Evolutionary conservation across 2,329 filamentous ascomycete genomes (phyloP).

Genomic region (Aspergillus cejpii): DNA sequence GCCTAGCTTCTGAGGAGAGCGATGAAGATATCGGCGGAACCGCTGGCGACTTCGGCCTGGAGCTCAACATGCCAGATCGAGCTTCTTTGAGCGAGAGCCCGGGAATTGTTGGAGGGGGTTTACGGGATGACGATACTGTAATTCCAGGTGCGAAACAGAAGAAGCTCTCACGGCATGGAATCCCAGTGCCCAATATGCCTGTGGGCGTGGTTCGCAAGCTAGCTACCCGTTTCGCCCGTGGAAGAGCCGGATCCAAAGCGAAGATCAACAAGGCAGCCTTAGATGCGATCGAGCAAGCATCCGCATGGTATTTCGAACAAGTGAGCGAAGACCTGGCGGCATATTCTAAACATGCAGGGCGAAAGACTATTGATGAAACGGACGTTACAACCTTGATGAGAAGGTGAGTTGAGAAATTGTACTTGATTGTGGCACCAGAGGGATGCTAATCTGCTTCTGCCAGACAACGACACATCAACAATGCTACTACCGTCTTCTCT

Average conservation of each 20-base stretch:
- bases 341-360: constrained; percentile 73
- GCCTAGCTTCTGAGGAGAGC: constrained; percentile 22
- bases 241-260: constrained; percentile 57
- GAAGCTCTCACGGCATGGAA: constrained; percentile 62
- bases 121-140: constrained; percentile 27
- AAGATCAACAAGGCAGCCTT: constrained; percentile 69
- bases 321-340: constrained; percentile 69
- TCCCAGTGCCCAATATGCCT: constrained; percentile 69
- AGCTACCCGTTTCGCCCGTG: constrained; percentile 60
- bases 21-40: constrained; percentile 19
- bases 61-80: constrained; percentile 25
- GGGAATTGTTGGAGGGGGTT: constrained; percentile 31
- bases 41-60: constrained; percentile 29
- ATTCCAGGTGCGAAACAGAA: constrained; percentile 43
- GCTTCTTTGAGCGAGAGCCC: constrained; percentile 28
- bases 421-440: neutral
- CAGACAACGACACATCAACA: constrained; percentile 70
- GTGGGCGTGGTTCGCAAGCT: constrained; percentile 62
- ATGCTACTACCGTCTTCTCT: constrained; percentile 69
- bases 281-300: constrained; percentile 67
- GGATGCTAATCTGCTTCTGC: constrained; percentile 34
- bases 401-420: constrained; percentile 53
- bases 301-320: constrained; percentile 90
- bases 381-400: constrained; percentile 77
- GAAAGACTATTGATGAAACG: constrained; percentile 78